Base-by-base conservation (phyloP, 2,329 filamentous ascomycete genomes). In the Cercospora nicotianae region DNA sequence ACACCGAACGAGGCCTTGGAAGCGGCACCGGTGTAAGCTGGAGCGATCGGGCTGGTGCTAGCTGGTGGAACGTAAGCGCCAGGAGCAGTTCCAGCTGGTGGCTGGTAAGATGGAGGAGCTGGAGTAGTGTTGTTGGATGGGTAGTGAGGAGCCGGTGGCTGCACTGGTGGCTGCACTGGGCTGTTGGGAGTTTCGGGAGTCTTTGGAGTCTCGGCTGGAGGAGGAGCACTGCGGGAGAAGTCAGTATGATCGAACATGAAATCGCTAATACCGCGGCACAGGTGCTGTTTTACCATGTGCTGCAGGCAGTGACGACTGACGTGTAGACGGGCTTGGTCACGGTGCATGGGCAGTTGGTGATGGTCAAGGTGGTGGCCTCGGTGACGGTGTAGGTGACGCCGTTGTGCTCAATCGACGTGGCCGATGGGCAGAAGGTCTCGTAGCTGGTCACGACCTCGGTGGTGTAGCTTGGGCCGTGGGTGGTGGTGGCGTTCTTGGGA, bases 341-440 rank as follows among this genome's bases (percentile, higher is more conserved):
- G 57, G 70, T 73, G 69, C 69, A 72, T 39, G 71, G 71, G 66
- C 69, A 72, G 71, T 72, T 67, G 60, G 69, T 73, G 68, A 58
- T 30, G 60, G 72, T 73, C 28, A 73, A 60, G 39, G 72, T 74
- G 48, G 71, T 73, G 64, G 72, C 67, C 65, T 68, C 67, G 60
- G 72, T 71, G 30, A 74, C 61, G 60, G 71, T 73, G 66, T 71
- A 74, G 51, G 67, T 72, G 33, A 62, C 45, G 57, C 66, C 64
- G 65, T 66, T 67, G 71, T 72, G 67, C 58, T 66, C 70, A 66
- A 73, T 59, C 30, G 36, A 16, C 39, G 71, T 74, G 9, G 69
- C n/a, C 36, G 45, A 63, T 12, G 72, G 72, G 69, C 71, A 73
- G 71, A 70, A 71, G 28, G 69, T 71, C 53, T 63, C 63, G 65